phyloP scores from a whole-genome alignment of 2,329 filamentous ascomycete species.

The Neophaeococcomyces mojaviensis region DNA sequence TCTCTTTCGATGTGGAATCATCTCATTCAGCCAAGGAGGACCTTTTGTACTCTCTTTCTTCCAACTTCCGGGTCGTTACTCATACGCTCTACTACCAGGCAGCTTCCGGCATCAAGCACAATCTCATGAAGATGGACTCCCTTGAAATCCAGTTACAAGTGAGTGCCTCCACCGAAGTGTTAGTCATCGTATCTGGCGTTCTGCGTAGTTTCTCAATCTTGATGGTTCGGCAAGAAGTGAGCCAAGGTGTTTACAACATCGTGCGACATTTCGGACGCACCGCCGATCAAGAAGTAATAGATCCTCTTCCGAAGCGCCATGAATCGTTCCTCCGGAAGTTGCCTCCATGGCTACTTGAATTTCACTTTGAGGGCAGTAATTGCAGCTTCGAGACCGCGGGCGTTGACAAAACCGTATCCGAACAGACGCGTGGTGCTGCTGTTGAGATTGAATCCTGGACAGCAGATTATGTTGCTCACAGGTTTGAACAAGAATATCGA shows the following conservation, averaged over 20 bases:
- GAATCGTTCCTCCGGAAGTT: conserved; percentile 61
- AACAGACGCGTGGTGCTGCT: conserved; percentile 72
- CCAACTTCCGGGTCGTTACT: conserved; percentile 73
- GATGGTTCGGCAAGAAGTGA: conserved; percentile 86
- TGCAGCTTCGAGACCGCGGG: conserved; percentile 89
- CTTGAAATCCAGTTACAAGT: conserved; percentile 81
- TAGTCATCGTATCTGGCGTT: conserved; percentile 70
- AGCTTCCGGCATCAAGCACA: conserved; percentile 70
- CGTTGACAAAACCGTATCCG: conserved; percentile 73
- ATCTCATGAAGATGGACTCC: conserved; percentile 78
- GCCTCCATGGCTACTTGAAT: conserved; percentile 76
- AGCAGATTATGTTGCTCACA: conserved; percentile 79
- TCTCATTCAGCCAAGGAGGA: conserved; percentile 84
- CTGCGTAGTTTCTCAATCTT: conserved; percentile 82
- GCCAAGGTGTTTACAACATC: conserved; percentile 84
- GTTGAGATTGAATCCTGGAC: conserved; percentile 83
- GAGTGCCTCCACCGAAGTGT: conserved; percentile 75
- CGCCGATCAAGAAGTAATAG: conserved; percentile 55
- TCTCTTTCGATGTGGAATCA: conserved; percentile 87
- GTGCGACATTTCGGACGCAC: conserved; percentile 71
- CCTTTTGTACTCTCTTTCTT: conserved; percentile 76
- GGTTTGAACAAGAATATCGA: conserved; percentile 56
- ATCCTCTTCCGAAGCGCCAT: conserved; percentile 27
- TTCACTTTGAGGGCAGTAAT: conserved; percentile 77
- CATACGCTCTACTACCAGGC: conserved; percentile 95